phyloP scores from a whole-genome alignment of 106 monocot genomes.

The Dendrobium catenatum region DNA sequence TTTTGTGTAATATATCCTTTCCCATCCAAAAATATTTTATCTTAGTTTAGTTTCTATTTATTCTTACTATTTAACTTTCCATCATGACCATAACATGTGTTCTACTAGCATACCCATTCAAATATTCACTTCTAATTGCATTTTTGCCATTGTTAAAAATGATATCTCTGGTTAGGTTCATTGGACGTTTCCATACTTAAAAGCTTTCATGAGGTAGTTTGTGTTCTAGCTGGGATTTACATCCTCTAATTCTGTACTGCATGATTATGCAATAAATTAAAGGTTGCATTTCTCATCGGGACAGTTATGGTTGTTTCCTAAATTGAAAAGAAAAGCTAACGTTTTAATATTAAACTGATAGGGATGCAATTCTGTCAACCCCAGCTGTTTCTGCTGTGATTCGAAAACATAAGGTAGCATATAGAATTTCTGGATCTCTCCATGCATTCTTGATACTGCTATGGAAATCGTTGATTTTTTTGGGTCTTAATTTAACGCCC shows the following conservation, averaged over 20 bases:
- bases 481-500: slow-evolving; percentile 2
- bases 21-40: too few species aligned
- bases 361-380: slow-evolving; percentile 91
- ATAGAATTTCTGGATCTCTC: neutral
- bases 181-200: neutral
- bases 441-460: neutral
- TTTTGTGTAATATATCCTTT: too few species aligned
- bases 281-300: neutral
- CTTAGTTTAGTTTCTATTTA: too few species aligned
- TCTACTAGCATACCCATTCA: neutral
- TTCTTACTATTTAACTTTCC: neutral
- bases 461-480: neutral
- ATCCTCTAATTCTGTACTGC: neutral
- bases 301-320: neutral
- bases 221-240: neutral
- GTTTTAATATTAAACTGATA: slow-evolving; percentile 18
- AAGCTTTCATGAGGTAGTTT: neutral
- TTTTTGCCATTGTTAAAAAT: neutral
- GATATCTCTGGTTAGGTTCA: neutral
- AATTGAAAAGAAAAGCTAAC: slow-evolving; percentile 1
- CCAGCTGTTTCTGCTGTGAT: slow-evolving; percentile 99
- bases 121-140: neutral
- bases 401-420: slow-evolving; percentile 59
- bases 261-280: neutral
- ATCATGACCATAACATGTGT: neutral